Base-by-base conservation (phyloP, 208 protist genomes). In the Leishmania tropica region DNA sequence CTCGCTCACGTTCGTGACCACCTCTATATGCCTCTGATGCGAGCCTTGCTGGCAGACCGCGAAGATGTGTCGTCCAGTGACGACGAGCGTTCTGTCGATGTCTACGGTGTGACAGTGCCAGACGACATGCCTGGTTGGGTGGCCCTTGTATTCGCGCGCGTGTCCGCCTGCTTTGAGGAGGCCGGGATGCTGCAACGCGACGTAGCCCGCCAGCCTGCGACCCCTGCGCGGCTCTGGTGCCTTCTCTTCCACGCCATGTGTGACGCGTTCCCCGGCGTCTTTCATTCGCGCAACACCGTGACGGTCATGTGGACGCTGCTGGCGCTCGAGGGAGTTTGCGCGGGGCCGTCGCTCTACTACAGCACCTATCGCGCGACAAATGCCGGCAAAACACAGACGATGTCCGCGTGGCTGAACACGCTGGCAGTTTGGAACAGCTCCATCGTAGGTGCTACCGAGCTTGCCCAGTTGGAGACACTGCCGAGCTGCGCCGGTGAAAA, bases 281-380 rank as follows among this genome's bases (percentile, higher is more conserved):
- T 96, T 83, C 81, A 89, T 79, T 80, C 84, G 1, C 87, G 88
- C 73, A 87, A 75, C 76, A 85, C 85, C 3, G 89, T 90, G n/a
- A 86, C 89, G 24, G 87, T 87, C 31, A 77, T 94, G 67, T 89
- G 85, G 81, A 70, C 79, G 54, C 84, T 92, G 62, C 58, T 78
- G 31, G 84, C 87, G 35, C 78, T 94, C 28, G 90, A 96, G 45
- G 87, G 90, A 31, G 68, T 83, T 3, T 60, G 71, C 51, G 28
- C 64, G 53, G 37, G 62, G 79, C 62, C 87, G 77, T 24, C 79
- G 60, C 28, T 35, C 3, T 75, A 85, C 81, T 62, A 78, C 53
- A 72, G 81, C 62, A 67, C 76, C 47, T 73, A 78, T n/a, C 81
- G 75, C 8, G n/a, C 35, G 4, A 35, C 62, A 0, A 81, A 21